Conservation (phyloP, 345 rosid genomes). For the Aethionema arabicum region DNA sequence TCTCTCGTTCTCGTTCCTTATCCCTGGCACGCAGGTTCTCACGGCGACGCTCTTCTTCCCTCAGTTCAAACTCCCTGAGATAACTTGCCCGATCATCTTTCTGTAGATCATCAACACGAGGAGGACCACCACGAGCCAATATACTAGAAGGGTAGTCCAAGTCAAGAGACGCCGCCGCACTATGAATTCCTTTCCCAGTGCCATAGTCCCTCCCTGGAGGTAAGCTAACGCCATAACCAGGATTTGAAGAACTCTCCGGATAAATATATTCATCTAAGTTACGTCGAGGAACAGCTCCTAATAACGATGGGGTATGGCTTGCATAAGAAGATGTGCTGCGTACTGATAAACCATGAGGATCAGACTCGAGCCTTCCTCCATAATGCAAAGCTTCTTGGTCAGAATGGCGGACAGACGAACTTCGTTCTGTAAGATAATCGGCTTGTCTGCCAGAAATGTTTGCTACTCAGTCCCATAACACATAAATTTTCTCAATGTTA, state of each 20-base stretch:
- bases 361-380: constrained; percentile 78
- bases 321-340: constrained; percentile 64
- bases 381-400: constrained; percentile 67
- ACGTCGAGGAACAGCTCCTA: constrained; percentile 91
- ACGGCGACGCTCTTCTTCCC: constrained; percentile 90
- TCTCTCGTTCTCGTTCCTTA: constrained; percentile 58
- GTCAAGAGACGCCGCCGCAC: constrained; percentile 57
- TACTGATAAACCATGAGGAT: constrained; percentile 62
- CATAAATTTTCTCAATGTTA: constrained; percentile 21
- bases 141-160: constrained; percentile 59
- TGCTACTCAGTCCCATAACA: constrained; percentile 67
- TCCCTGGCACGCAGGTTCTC: constrained; percentile 79
- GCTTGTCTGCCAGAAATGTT: constrained; percentile 93
- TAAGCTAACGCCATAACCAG: constrained; percentile 97
- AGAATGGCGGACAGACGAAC: constrained; percentile 67
- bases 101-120: constrained; percentile 62
- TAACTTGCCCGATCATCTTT: constrained; percentile 91
- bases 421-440: constrained; percentile 86
- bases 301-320: constrained; percentile 71
- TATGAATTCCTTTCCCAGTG: constrained; percentile 79
- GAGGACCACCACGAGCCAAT: constrained; percentile 51
- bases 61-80: constrained; percentile 88
- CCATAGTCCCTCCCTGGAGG: constrained; percentile 99
- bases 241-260: constrained; percentile 69
- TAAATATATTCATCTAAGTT: constrained; percentile 75